Evolutionary conservation across 75 land plant species (phyloP), one percentile per base, ranked within the genome.

Genomic region (Ceratopteris richardii): DNA sequence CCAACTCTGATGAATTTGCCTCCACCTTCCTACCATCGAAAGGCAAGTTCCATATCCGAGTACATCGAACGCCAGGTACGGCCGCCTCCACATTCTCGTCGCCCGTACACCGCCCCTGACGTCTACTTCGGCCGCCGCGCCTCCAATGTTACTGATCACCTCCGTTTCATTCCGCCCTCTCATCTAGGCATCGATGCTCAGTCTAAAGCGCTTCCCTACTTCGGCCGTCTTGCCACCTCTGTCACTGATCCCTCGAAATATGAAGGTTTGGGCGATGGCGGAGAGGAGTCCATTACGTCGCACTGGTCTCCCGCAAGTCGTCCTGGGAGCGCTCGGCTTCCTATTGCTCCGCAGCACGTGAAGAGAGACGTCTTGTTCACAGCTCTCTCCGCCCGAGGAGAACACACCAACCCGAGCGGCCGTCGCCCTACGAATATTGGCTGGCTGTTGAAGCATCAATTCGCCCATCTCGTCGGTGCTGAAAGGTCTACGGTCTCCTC

Each of bases 81-180:
- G 42, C 48, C 48, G 21, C 48, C 48, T 4, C 48, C 21, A 17
- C 48, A 46, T 5, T 2, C 5, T 4, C 48, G 48, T 17, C 48
- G 48, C 12, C 48, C 48, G 12, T 17, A n/a, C 48, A 46, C 48
- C 48, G 48, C 48, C 48, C 48, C 48, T 4, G 48, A 46, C 48
- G 21, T 20, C 48, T 46, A 46, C 48, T 46, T 46, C 14, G 48
- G 48, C 4, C 4, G 48, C 14, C 48, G 48, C 48, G n/a, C 48
- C 4, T 46, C 48, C 48, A 46, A 46, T 17, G 48, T 46, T 17
- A 46, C 48, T 4, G 48, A 46, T 3, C 21, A 46, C 14, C 14
- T 46, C 12, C 48, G 48, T 17, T 46, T 5, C n/a, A 46, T 46
- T 20, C 48, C 48, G 48, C 48, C 48, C 4, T 5, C 48, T 17